Conservation (phyloP, 1,284 basidiomycete genomes). For the Cystobasidium slooffiae region DNA sequence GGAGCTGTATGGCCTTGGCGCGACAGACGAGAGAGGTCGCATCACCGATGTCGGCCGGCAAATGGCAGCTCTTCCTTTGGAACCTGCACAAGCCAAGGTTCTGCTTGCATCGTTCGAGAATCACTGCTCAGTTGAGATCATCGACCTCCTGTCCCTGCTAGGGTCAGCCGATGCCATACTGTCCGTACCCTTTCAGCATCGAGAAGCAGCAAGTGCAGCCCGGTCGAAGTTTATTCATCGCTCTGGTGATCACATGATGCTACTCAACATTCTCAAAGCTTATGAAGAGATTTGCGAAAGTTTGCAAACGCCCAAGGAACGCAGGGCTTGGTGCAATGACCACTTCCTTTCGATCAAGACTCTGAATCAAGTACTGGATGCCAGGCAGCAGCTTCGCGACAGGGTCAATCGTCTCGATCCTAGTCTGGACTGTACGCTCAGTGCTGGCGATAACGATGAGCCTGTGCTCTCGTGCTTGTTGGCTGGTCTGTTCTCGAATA, state of each 20-base stretch:
- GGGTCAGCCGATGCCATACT: slow-evolving; percentile 67
- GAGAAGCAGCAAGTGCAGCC: slow-evolving; percentile 64
- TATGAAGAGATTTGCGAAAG: slow-evolving; percentile 57
- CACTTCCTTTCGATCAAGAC: slow-evolving; percentile 62
- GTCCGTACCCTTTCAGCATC: slow-evolving; percentile 45
- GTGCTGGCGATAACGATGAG: slow-evolving; percentile 52
- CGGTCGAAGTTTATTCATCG: slow-evolving; percentile 53
- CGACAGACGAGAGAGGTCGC: slow-evolving; percentile 64
- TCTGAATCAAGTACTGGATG: slow-evolving; percentile 50
- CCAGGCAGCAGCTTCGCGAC: slow-evolving; percentile 53
- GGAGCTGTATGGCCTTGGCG: slow-evolving; percentile 74
- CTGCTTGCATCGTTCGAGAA: slow-evolving; percentile 73
- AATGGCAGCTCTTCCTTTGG: slow-evolving; percentile 83
- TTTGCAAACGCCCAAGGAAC: slow-evolving; percentile 47
- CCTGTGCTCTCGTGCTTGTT: slow-evolving; percentile 60
- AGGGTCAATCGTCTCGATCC: slow-evolving; percentile 49
- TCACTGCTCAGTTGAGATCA: slow-evolving; percentile 72
- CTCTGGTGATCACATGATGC: slow-evolving; percentile 53
- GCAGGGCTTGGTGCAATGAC: slow-evolving; percentile 74
- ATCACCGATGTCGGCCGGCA: slow-evolving; percentile 73
- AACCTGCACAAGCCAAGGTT: slow-evolving; percentile 77
- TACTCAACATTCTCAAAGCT: slow-evolving; percentile 56
- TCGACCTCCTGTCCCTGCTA: slow-evolving; percentile 78
- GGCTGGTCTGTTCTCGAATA: slow-evolving; percentile 76
- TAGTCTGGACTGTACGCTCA: slow-evolving; percentile 48